phyloP scores from a whole-genome alignment of 768 basidiomycete genomes.

The Baorangia bicolor region DNA sequence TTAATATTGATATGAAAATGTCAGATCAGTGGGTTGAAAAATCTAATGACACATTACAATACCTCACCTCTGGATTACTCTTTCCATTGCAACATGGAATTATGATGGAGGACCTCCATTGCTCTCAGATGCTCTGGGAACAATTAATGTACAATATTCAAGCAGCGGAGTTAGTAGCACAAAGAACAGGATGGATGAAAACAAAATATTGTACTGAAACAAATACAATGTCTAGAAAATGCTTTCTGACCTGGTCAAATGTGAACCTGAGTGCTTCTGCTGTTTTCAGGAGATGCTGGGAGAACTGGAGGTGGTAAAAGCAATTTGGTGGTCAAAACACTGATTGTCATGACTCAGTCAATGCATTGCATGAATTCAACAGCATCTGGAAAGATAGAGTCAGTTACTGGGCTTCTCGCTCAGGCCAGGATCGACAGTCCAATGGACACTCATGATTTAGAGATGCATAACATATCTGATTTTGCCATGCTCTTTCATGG shows the following conservation, averaged over 20 bases:
- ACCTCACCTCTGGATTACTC: not conserved
- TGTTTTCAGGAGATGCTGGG: not conserved
- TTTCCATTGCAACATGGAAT: not conserved
- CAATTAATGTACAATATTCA: not conserved
- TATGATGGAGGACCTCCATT: not conserved
- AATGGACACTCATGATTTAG: not conserved
- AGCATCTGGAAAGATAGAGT: not conserved
- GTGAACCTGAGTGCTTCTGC: not conserved
- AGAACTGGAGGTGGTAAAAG: not conserved
- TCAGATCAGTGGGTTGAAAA: not conserved
- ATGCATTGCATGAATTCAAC: not conserved
- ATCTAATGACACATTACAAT: not conserved
- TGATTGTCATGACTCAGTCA: not conserved
- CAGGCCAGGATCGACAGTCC: not conserved
- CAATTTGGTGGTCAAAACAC: not conserved
- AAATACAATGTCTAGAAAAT: slow-evolving; percentile 1
- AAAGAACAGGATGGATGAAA: not conserved
- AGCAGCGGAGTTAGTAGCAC: too few relatives aligned
- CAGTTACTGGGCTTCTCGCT: not conserved
- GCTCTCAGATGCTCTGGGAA: not conserved
- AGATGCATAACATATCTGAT: not conserved
- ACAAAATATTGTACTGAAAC: too few relatives aligned
- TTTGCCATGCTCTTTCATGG: not conserved
- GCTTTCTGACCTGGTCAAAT: not conserved
- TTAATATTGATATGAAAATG: not conserved